A percentile compares a stretch with the other conserved stretches of the same genome.
phyloP scores from a whole-genome alignment of 2,329 filamentous ascomycete genomes.

The Fusarium dimerum region DNA sequence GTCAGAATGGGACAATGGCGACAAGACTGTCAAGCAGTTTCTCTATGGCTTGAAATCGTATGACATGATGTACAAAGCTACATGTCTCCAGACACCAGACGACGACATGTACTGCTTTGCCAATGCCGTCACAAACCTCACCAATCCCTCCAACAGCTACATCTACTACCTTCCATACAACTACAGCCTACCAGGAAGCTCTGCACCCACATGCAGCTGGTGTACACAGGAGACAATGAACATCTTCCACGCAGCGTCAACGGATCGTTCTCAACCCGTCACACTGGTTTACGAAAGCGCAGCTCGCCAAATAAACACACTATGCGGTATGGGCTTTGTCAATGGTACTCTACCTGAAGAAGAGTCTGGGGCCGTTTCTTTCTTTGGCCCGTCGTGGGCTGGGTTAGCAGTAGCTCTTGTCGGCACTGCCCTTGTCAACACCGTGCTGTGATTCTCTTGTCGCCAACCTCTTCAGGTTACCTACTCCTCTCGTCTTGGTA shows the following conservation, averaged over 20 bases:
- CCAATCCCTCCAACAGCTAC: constrained; percentile 71
- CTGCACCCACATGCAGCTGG: constrained; percentile 71
- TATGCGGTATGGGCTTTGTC: constrained; percentile 59
- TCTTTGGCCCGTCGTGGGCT: constrained; percentile 19
- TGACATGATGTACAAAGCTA: constrained; percentile 73
- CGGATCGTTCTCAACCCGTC: constrained; percentile 66
- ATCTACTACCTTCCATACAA: constrained; percentile 87
- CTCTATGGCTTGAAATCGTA: constrained; percentile 78
- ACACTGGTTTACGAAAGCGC: constrained; percentile 69
- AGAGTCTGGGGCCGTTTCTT: constrained; percentile 16
- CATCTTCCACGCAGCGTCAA: constrained; percentile 71
- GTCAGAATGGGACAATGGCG: constrained; percentile 65
- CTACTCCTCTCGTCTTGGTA: background rate
- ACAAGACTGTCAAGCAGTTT: constrained; percentile 71
- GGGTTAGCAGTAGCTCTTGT: constrained; percentile 15
- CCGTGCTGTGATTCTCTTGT: constrained; percentile 13
- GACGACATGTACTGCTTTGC: constrained; percentile 78
- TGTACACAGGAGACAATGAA: constrained; percentile 83
- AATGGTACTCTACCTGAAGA: constrained; percentile 53
- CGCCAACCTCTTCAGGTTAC: background rate
- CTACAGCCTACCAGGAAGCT: constrained; percentile 63
- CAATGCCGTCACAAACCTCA: constrained; percentile 76
- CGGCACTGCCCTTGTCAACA: constrained; percentile 16
- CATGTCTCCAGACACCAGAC: constrained; percentile 70
- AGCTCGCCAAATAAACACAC: constrained; percentile 71